Percentiles rank a stretch among this genome's conserved stretches.
These are phyloP conservation scores for Naganishia onofrii DNA, from an alignment of 768 basidiomycete species.

Conservation along the genomic window DNA sequence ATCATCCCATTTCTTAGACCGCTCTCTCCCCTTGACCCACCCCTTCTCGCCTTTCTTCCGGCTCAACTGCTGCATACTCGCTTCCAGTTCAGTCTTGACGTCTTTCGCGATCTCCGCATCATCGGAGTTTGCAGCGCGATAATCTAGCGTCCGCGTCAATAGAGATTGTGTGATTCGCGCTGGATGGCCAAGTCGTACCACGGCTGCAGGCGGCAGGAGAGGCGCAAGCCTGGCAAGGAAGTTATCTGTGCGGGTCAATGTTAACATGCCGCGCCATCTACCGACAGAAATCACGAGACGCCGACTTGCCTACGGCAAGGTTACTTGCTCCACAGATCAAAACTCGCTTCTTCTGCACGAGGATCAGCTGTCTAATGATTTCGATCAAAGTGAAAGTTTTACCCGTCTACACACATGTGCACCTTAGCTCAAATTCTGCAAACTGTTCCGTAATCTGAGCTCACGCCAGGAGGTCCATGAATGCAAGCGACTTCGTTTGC, in stretches of 20 bases:
- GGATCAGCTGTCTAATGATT: constrained; percentile 73
- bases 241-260: constrained; percentile 62
- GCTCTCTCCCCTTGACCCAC: constrained; percentile 62
- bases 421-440: not conserved
- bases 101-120: constrained; percentile 81
- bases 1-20: constrained; percentile 55
- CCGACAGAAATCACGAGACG: not conserved
- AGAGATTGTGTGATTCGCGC: constrained; percentile 75
- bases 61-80: constrained; percentile 64
- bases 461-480: constrained; percentile 87
- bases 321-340: constrained; percentile 93
- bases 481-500: constrained; percentile 83
- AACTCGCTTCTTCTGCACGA: constrained; percentile 56
- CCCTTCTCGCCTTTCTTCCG: constrained; percentile 58
- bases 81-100: constrained; percentile 80
- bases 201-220: constrained; percentile 47
- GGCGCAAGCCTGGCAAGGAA: constrained; percentile 73
- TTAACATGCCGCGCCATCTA: not conserved
- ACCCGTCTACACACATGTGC: constrained; percentile 63
- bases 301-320: constrained; percentile 63
- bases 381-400: constrained; percentile 96
- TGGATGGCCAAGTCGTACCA: constrained; percentile 93
- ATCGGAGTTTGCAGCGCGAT: constrained; percentile 48
- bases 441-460: constrained; percentile 2
- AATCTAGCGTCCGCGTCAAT: constrained; percentile 53